Evolutionary conservation across 169 alveolate species (phyloP).

Genomic region (Perkinsus chesapeaki): DNA sequence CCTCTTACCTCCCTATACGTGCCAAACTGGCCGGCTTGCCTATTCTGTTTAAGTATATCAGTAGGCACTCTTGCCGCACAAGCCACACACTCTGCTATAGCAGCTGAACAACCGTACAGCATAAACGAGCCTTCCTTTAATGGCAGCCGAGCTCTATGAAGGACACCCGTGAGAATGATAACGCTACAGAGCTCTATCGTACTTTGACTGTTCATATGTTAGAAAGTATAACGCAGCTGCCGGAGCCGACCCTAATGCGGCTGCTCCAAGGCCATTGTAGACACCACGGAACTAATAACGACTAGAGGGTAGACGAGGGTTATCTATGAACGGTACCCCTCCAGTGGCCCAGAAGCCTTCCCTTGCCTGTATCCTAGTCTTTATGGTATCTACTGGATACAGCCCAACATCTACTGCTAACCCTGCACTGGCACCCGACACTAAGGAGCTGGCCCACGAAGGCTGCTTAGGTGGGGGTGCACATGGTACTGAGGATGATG

Average conservation of each 20-base stretch:
- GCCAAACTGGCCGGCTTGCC: slow-evolving; percentile 20
- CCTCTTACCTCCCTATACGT: slow-evolving; percentile 19
- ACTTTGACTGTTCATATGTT: slow-evolving; percentile 5
- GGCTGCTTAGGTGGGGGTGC: too few relatives aligned
- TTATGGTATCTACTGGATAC: slow-evolving; percentile 51
- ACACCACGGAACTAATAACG: slow-evolving; percentile 10
- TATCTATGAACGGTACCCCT: not conserved
- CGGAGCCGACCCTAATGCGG: slow-evolving; percentile 51
- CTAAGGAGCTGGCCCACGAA: slow-evolving; percentile 11
- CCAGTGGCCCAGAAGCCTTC: slow-evolving; percentile 7
- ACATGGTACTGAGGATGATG: not conserved
- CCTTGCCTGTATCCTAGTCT: slow-evolving; percentile 42
- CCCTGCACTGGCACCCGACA: slow-evolving; percentile 51
- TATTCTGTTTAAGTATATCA: slow-evolving; percentile 48
- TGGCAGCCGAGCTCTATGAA: not conserved
- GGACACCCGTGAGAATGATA: not conserved
- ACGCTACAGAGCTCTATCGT: not conserved
- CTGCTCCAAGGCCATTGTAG: slow-evolving; percentile 40
- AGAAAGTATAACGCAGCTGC: slow-evolving; percentile 54
- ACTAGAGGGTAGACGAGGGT: slow-evolving; percentile 9
- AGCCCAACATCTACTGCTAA: slow-evolving; percentile 40
- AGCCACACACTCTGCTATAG: slow-evolving; percentile 38
- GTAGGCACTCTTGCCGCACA: slow-evolving; percentile 50
- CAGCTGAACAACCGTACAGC: slow-evolving; percentile 39
- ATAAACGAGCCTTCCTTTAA: not conserved